Evolutionary conservation across 2,329 filamentous ascomycete genomes (phyloP), one percentile per base, ranked within the genome.

Genomic region (Mycosphaerelloides madeirae): DNA sequence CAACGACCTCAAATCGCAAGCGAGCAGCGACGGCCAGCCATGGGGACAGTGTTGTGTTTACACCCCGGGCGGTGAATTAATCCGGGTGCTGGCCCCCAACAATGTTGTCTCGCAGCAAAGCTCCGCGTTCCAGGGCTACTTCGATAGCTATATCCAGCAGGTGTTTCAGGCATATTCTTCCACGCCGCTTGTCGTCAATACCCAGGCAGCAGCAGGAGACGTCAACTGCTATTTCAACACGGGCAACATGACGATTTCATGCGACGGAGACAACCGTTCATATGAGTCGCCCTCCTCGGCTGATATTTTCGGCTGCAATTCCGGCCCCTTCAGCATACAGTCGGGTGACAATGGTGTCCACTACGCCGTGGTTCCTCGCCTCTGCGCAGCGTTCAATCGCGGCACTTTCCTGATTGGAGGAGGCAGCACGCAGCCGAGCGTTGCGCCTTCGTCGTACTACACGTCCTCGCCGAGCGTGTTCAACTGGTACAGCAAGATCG

Each of bases 361-460:
- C 41, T 65, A 67, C 46, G 83, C 83, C 31, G 75, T 90, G 38
- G 81, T 82, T 1, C 84, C 87, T 0, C 76, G 87, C n/a, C 68
- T 94, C 9, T 79, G 84, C 1, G 87, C 87, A 1, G 85, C 84
- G 1, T 79, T 91, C 57, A 87, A 90, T 65, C 77, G 87, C 15
- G 80, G 78, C 13, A 91, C 84, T 5, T 67, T 93, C 44, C 64
- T 85, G 43, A 60, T 64, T 2, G 55, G 58, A 2, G 74, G 71
- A 1, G 76, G 76, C 29, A 59, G 74, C 52, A 50, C 67, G 2
- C 72, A 77, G 57, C 76, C 76, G 2, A 46, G 37, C 14, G 39
- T 41, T 20, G 41, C 41, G 6, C 50, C 69, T 1, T 49, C 60
- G 16, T 73, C 73, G 54, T 78, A 80, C 59, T 84, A 81, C 59